Base-by-base conservation (phyloP, 2,329 filamentous ascomycete species). In the Colletotrichum plurivorum region DNA sequence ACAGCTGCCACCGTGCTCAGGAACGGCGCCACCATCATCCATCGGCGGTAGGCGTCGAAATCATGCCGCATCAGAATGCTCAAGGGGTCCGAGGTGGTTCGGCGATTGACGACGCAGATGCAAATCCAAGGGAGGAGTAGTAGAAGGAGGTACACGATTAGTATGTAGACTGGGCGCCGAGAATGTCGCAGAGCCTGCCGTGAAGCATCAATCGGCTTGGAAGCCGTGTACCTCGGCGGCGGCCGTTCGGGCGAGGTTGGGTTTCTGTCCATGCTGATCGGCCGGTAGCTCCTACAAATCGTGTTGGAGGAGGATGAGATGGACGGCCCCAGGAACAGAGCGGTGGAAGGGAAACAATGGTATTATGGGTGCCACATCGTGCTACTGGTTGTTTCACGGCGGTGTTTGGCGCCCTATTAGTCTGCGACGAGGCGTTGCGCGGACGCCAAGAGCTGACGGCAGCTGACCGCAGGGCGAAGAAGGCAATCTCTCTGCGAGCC, bases 401-500 rank as follows among this genome's bases (percentile, higher is more conserved):
- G 58, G 22, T 54, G 49, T 48, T 63, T 63, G 41, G 52, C 51
- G 67, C 49, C 27, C 52, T 69, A 46, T 69, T 67, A 69, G 67
- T 60, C 52, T 61, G 67, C 54, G 54, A 25, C 49, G 65, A 54
- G 55, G 67, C 62, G 62, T 61, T 48, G 67, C 55, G 27, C 67
- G 36, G 62, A 27, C 36, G 67, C 67, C 56, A 69, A 67, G 67
- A 36, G 67, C 67, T 69, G 49, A 69, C 67, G 31, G 63, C 62
- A 61, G 67, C 67, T 67, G 67, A 67, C 67, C 56, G 67, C 67
- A 69, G 67, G 67, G 67, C 43, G 67, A 61, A 45, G 41, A 39
- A 20, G 12, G 27, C 67, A 69, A 69, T 69, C 57, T 69, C 67
- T 55, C 43, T 43, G 27, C 22, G 62, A 52, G 55, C 55, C 51